Base-by-base conservation (phyloP, 352 stramenopile species). In the Blastocystis sp. region DNA sequence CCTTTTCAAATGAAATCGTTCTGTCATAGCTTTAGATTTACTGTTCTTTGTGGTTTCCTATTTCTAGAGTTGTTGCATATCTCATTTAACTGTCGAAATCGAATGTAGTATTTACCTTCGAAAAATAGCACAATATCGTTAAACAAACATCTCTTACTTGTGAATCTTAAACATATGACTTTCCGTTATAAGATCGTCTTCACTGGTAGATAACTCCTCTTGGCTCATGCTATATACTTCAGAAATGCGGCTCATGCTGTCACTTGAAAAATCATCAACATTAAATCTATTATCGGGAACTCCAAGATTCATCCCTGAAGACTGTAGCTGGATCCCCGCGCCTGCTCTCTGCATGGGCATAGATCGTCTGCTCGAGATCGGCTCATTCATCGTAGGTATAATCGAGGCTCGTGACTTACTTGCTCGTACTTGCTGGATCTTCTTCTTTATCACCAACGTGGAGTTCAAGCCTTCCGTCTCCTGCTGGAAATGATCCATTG, bases 401-500 rank as follows among this genome's bases (percentile, higher is more conserved):
- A 68, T 68, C 11, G 59, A 68, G 20, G 23, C 2, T 23, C 59
- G 59, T 39, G 9, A 39, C 20, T 9, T 11, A 37, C 11, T 68
- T 15, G 11, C 59, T 15, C 59, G 59, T 6, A 68, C 37, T 2
- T 11, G 23, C 59, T 68, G 59, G 11, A 15, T 68, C 11, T 29
- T 29, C 11, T 15, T 29, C 59, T 68, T 20, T 23, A 15, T 29
- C 59, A 37, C 59, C 5, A 68, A 18, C 5, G 41, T 80, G n/a
- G 39, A 62, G 15, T 41, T 54, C 45, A 50, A 41, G 41, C 70
- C 70, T 34, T 50, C 20, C 18, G 50, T 80, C n/a, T 80, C 50
- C 18, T 80, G 39, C 45, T 64, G 70, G 70, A 80, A 80, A 26
- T 62, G 41, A 23, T 80, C 70, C 70, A 80, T 80, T 18, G 70